Conservation (phyloP, 306 rosid species). For the Lotus japonicus region DNA sequence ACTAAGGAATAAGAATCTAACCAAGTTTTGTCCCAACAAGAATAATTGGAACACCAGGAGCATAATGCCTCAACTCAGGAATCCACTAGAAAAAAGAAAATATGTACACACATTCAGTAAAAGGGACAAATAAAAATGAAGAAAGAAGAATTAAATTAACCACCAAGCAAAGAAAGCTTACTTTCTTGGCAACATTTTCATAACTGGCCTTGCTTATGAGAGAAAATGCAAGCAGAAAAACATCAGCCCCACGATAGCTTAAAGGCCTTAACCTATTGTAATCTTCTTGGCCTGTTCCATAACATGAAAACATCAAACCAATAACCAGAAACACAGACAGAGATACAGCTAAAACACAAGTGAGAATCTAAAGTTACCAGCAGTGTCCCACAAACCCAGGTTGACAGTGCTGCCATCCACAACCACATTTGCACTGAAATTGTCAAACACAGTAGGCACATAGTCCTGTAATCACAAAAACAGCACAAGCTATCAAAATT, state of each 20-base stretch:
- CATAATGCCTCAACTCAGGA: conserved; percentile 91
- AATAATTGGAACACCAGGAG: conserved; percentile 84
- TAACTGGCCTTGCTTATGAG: conserved; percentile 94
- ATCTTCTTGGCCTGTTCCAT: conserved; percentile 85
- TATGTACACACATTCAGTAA: not conserved
- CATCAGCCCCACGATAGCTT: conserved; percentile 95
- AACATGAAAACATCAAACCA: conserved; percentile 31
- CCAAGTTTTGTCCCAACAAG: conserved; percentile 95
- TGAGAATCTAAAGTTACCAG: conserved; percentile 39
- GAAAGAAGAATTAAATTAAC: not conserved
- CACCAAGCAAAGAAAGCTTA: conserved; percentile 8
- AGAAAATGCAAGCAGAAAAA: conserved; percentile 84
- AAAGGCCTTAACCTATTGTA: conserved; percentile 85
- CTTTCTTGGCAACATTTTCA: conserved; percentile 89
- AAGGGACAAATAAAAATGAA: not conserved
- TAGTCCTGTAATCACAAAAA: conserved; percentile 52
- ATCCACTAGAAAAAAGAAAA: conserved; percentile 54
- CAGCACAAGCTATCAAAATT: not conserved
- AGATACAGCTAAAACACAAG: not conserved
- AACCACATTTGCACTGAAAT: conserved; percentile 90
- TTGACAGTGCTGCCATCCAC: conserved; percentile 94
- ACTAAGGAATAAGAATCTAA: conserved; percentile 39
- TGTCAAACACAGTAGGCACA: conserved; percentile 93
- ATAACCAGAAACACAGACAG: not conserved
- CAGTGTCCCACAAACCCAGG: conserved; percentile 93